phyloP scores from a whole-genome alignment of 2,329 filamentous ascomycete genomes.

The Bipolaris oryzae region DNA sequence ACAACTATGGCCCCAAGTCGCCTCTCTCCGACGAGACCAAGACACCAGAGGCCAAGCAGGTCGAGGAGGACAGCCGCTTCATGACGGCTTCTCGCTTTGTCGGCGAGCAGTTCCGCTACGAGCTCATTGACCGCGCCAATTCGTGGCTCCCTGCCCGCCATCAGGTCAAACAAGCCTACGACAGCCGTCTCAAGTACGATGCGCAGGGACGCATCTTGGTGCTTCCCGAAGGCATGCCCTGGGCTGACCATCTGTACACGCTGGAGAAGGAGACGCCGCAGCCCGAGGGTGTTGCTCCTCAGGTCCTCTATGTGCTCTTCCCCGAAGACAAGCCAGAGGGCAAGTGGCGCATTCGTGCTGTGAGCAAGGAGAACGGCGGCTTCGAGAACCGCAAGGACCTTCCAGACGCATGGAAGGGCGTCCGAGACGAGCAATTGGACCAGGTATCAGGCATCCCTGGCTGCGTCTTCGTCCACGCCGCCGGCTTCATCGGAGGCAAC shows the following conservation, averaged over 20 bases:
- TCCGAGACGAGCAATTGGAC: slow-evolving; percentile 84
- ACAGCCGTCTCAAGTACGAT: slow-evolving; percentile 70
- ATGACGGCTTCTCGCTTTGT: slow-evolving; percentile 77
- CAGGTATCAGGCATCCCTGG: slow-evolving; percentile 71
- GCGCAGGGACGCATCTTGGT: slow-evolving; percentile 79
- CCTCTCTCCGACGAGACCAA: slow-evolving; percentile 45
- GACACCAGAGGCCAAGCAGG: slow-evolving; percentile 59
- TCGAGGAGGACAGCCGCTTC: slow-evolving; percentile 82
- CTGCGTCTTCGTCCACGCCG: slow-evolving; percentile 90
- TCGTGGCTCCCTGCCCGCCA: slow-evolving; percentile 88
- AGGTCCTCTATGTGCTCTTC: slow-evolving; percentile 87
- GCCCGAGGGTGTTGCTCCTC: slow-evolving; percentile 53
- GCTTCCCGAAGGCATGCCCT: slow-evolving; percentile 78
- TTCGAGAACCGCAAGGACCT: slow-evolving; percentile 92
- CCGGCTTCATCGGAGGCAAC: slow-evolving; percentile 95
- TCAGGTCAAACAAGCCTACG: slow-evolving; percentile 77
- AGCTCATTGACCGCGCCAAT: slow-evolving; percentile 74
- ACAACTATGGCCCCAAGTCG: slow-evolving; percentile 69
- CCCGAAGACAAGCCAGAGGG: slow-evolving; percentile 76
- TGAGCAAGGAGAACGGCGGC: slow-evolving; percentile 81
- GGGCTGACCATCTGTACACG: slow-evolving; percentile 94
- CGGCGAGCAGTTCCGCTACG: slow-evolving; percentile 84
- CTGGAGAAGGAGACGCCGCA: slow-evolving; percentile 68
- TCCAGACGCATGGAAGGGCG: slow-evolving; percentile 89
- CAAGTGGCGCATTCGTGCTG: slow-evolving; percentile 93